Conservation (phyloP, 495 filamentous ascomycete genomes). For the Aspergillus carlsbadensis region DNA sequence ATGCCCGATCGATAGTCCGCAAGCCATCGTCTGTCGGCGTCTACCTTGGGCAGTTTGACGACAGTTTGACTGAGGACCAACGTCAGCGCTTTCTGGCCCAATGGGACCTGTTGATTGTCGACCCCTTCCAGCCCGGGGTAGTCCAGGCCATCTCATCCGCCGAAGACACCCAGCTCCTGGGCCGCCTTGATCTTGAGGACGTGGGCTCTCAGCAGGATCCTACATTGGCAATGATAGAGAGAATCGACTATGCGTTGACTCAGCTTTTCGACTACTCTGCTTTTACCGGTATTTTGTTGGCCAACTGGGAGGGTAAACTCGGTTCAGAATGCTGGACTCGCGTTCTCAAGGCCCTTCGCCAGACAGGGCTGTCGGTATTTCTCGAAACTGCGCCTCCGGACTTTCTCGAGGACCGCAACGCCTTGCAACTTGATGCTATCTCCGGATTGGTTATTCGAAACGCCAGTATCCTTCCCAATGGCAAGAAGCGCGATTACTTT, state of each 20-base stretch:
- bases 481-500: conserved; percentile 52
- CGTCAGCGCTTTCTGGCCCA: conserved; percentile 30
- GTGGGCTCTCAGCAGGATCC: conserved; percentile 29
- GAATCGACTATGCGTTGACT: conserved; percentile 31
- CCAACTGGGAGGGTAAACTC: conserved; percentile 46
- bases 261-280: conserved; percentile 29
- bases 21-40: conserved; percentile 50
- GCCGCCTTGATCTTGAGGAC: conserved; percentile 40
- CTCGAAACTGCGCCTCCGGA: conserved; percentile 49
- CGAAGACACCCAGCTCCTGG: conserved; percentile 32
- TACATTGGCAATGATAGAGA: conserved; percentile 26
- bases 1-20: conserved; percentile 9
- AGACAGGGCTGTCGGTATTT: conserved; percentile 45
- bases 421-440: conserved; percentile 34
- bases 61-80: conserved; percentile 33
- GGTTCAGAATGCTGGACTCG: conserved; percentile 31
- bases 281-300: conserved; percentile 50
- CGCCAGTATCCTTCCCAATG: conserved; percentile 46
- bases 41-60: conserved; percentile 44
- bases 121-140: conserved; percentile 43
- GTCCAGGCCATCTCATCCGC: conserved; percentile 31
- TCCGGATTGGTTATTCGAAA: conserved; percentile 50
- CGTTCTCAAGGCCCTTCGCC: conserved; percentile 34
- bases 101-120: conserved; percentile 50
- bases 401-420: conserved; percentile 43